Evolutionary conservation across 352 stramenopile genomes (phyloP).

Genomic region (Pythium rhizo-oryzae): DNA sequence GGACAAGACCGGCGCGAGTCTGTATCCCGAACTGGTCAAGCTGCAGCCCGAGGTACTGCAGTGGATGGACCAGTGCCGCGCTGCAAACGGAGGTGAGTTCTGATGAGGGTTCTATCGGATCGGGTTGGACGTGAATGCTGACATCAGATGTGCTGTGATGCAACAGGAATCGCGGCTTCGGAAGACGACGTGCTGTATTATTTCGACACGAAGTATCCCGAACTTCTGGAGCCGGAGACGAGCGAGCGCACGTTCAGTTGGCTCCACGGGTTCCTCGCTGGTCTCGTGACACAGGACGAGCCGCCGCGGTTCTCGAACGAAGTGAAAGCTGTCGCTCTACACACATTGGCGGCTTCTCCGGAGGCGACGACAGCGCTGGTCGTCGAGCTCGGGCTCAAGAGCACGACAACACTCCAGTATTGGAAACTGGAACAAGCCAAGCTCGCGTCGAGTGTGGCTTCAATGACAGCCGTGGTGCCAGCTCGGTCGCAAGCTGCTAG

Average conservation of each 20-base stretch:
- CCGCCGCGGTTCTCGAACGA: slow-evolving; percentile 22
- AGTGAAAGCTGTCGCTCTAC: slow-evolving; percentile 34
- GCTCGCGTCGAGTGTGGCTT: slow-evolving; percentile 17
- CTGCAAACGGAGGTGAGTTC: slow-evolving; percentile 29
- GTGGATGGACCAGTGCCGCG: slow-evolving; percentile 48
- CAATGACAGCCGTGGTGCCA: neutral
- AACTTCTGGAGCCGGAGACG: slow-evolving; percentile 50
- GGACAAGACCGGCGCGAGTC: neutral
- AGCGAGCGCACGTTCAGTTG: slow-evolving; percentile 53
- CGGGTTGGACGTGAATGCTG: neutral
- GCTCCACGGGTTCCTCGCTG: slow-evolving; percentile 46
- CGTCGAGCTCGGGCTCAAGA: slow-evolving; percentile 56
- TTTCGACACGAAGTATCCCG: slow-evolving; percentile 60
- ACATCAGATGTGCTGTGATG: neutral
- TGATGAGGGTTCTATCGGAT: neutral
- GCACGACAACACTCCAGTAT: slow-evolving; percentile 58
- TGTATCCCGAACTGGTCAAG: slow-evolving; percentile 35
- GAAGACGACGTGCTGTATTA: slow-evolving; percentile 71
- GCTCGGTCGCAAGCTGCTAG: neutral
- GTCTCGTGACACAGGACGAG: slow-evolving; percentile 38
- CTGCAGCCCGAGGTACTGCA: slow-evolving; percentile 53
- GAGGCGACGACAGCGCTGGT: slow-evolving; percentile 33
- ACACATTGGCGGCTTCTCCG: slow-evolving; percentile 20
- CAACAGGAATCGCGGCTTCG: slow-evolving; percentile 23
- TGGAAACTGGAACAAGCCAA: slow-evolving; percentile 55